Conservation (phyloP, 2,329 filamentous ascomycete species). For the Arthrobotrys conoides region DNA sequence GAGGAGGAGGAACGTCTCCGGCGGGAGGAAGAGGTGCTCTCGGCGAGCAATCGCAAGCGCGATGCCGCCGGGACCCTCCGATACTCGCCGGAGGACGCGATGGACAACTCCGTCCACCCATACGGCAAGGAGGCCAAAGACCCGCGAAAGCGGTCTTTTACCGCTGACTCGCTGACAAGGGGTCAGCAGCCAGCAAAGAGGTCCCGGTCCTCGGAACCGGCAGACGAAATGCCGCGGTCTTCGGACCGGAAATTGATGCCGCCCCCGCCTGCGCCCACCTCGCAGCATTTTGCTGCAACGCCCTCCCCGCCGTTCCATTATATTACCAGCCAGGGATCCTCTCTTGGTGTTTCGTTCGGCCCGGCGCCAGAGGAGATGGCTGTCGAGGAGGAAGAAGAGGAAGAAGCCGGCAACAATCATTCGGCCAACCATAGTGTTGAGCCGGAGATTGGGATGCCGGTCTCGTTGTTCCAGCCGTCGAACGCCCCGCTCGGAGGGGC, state of each 20-base stretch:
- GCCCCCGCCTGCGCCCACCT: constrained; percentile 44
- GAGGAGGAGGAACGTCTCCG: constrained; percentile 28
- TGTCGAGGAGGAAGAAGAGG: constrained; percentile 6
- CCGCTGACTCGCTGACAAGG: constrained; percentile 29
- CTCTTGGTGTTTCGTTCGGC: constrained; percentile 14
- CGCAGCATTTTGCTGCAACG: constrained; percentile 16
- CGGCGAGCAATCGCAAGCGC: constrained; percentile 39
- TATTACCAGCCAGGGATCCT: constrained; percentile 1
- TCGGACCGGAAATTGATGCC: constrained; percentile 56
- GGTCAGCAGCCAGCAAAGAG: constrained; percentile 31
- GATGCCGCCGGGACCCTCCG: constrained; percentile 45
- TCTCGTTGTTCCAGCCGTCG: constrained; percentile 5
- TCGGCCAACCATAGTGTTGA: constrained; percentile 28
- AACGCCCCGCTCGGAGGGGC: constrained; percentile 21
- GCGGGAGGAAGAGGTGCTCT: constrained; percentile 43
- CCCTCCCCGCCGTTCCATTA: constrained; percentile 6
- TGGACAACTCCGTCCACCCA: constrained; percentile 43
- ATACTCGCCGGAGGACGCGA: constrained; percentile 45
- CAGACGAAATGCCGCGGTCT: constrained; percentile 34
- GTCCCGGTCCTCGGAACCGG: constrained; percentile 46
- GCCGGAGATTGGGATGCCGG: constrained; percentile 41
- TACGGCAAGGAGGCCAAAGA: constrained; percentile 33
- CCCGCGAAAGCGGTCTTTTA: constrained; percentile 43
- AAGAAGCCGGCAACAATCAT: not conserved
- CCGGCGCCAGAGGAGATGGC: not conserved